phyloP scores from a whole-genome alignment of 169 alveolate species.

The Cryptosporidium felis region DNA sequence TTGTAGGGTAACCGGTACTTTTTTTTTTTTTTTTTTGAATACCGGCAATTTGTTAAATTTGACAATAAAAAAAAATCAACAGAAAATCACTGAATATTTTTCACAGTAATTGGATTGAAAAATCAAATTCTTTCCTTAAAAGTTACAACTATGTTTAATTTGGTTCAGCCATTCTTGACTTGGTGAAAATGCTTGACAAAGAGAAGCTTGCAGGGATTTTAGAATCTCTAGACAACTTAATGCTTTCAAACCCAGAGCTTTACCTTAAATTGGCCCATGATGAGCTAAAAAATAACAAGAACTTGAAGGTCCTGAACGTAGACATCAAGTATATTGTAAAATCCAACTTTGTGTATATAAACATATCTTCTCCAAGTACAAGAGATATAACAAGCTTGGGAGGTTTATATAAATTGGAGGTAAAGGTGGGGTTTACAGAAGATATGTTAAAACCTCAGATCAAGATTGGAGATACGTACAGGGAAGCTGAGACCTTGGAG shows the following conservation, averaged over 20 bases:
- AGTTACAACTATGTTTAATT: too few species aligned
- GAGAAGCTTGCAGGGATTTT: background rate
- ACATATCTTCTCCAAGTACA: conserved; percentile 12
- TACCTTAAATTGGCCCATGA: conserved; percentile 23
- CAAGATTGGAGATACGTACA: background rate
- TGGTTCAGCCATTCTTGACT: too few species aligned
- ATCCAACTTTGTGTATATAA: conserved; percentile 19
- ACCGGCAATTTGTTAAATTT: background rate
- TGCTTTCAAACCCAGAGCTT: conserved; percentile 47
- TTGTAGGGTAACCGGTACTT: background rate
- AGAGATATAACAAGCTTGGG: conserved; percentile 6
- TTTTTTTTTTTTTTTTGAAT: background rate
- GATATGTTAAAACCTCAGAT: conserved; percentile 60
- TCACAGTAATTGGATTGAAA: too few species aligned
- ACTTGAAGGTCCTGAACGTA: background rate
- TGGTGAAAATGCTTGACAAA: too few species aligned
- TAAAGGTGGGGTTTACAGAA: conserved; percentile 46
- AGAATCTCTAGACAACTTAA: conserved; percentile 24
- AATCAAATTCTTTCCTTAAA: too few species aligned
- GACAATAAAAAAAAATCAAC: too few species aligned
- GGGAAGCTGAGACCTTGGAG: conserved; percentile 25
- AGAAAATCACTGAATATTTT: too few species aligned
- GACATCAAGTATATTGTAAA: conserved; percentile 1
- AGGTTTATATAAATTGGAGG: background rate
- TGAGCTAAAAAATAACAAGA: conserved; percentile 7